phyloP scores from a whole-genome alignment of 1,284 basidiomycete species.

The Cryptococcus sp. region DNA sequence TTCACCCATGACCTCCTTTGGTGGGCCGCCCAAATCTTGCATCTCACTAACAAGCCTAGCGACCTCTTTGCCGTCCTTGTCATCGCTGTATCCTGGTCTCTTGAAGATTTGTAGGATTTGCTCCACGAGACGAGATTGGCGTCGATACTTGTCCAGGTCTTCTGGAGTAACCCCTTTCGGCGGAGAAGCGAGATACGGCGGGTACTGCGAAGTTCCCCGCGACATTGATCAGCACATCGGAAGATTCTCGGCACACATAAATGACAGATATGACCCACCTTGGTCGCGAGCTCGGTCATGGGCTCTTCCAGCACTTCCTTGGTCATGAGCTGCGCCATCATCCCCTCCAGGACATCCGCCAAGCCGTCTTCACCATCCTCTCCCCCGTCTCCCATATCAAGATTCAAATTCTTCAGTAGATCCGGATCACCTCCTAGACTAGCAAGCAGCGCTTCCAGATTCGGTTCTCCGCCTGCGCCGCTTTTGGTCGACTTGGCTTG shows the following conservation, averaged over 20 bases:
- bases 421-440: conserved; percentile 56
- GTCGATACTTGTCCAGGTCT: conserved; percentile 69
- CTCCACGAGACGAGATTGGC: conserved; percentile 66
- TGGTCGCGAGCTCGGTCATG: conserved; percentile 79
- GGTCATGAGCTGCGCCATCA: conserved; percentile 93
- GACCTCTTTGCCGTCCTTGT: conserved; percentile 56
- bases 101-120: conserved; percentile 76
- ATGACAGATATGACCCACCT: conserved; percentile 60
- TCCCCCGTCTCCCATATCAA: conserved; percentile 43
- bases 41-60: conserved; percentile 42
- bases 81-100: conserved; percentile 65
- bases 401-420: conserved; percentile 57
- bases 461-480: conserved; percentile 34
- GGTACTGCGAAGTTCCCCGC: conserved; percentile 63
- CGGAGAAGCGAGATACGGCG: conserved; percentile 67
- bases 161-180: conserved; percentile 60
- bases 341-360: conserved; percentile 76
- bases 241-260: background rate
- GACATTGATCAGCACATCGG: background rate
- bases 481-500: conserved; percentile 34
- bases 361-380: conserved; percentile 53
- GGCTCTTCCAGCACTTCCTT: conserved; percentile 93
- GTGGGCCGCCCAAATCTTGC: conserved; percentile 73
- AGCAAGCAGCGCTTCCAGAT: conserved; percentile 38
- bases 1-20: conserved; percentile 86